phyloP scores from a whole-genome alignment of 495 filamentous ascomycete genomes.

The Penicillium arizonense region DNA sequence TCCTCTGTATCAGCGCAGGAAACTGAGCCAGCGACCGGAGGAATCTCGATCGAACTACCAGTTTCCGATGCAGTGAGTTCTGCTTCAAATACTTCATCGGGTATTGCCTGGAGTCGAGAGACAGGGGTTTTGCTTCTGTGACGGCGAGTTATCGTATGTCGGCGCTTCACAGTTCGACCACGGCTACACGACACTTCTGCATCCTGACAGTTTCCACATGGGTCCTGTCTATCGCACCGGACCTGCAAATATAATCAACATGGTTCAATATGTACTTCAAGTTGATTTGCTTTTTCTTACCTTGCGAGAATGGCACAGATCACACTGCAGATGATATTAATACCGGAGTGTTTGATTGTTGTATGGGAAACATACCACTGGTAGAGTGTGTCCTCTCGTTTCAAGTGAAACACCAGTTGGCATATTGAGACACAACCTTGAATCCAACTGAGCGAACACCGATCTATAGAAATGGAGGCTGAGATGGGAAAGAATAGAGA shows the following conservation, averaged over 20 bases:
- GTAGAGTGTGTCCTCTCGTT: not conserved
- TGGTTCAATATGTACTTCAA: not conserved
- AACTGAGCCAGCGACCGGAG: not conserved
- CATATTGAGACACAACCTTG: not conserved
- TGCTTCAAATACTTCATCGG: not conserved
- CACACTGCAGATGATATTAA: conserved; percentile 14
- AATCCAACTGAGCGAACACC: too few relatives aligned
- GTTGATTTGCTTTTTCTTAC: not conserved
- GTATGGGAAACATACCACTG: not conserved
- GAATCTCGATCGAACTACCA: not conserved
- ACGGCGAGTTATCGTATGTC: not conserved
- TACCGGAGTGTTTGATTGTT: not conserved
- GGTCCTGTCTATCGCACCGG: conserved; percentile 19
- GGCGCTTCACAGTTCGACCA: conserved; percentile 3
- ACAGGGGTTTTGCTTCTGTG: not conserved
- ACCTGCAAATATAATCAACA: too few relatives aligned
- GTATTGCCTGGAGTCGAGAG: not conserved
- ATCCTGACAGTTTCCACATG: conserved; percentile 24
- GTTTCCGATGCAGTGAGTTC: not conserved
- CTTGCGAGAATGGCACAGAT: conserved; percentile 24
- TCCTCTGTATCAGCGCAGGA: not conserved
- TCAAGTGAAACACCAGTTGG: not conserved
- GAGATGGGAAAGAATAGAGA: too few relatives aligned
- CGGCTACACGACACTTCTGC: conserved; percentile 10
- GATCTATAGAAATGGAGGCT: too few relatives aligned